Evolutionary conservation across 208 protist genomes (phyloP), one percentile per base, ranked within the genome.

Genomic region (Leishmania lainsoni): DNA sequence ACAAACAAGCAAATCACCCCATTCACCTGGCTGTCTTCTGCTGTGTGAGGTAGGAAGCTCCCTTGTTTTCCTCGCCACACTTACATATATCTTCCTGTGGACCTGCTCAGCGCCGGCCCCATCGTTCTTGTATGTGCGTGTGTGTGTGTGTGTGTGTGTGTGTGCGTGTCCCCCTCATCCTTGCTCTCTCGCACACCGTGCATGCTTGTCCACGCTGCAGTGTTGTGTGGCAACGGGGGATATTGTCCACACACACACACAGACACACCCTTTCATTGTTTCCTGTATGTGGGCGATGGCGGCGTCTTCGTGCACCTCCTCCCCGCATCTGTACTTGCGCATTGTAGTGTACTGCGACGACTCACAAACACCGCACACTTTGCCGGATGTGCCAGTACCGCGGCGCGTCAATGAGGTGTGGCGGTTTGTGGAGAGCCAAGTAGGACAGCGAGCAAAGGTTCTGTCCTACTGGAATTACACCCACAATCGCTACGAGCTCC

Each of bases 391-490:
- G 42, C 56, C 10, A 1, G 29, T 78, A 6, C 86, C 89, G 45
- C 66, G 22, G 63, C 54, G 66, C 78, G 48, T 92, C 26, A 68
- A 76, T 4, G 81, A 70, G 20, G 58, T 92, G 29, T 59, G 66
- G 49, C 63, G 71, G 9, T 63, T 82, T 5, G 29, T 91, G 26
- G 83, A 89, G 76, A 66, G 80, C 16, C 69, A 59, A 5, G 83
- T 88, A 3, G 78, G 81, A 42, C 82, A 71, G 17, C 77, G 54
- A 4, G 81, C 88, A 5, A 85, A 83, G 71, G 68, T 91, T 35
- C 80, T 93, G 68, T 93, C 87, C 48, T 93, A 88, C 85, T 95
- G 92, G 90, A 90, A 87, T 77, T 89, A 83, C 49, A 32, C 74
- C 6, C 75, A 73, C 39, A 20, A 80, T 22, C 69, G 86, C 26